Evolutionary conservation across 257 asterid species (phyloP).

Genomic region (Scutellaria galericulata): DNA sequence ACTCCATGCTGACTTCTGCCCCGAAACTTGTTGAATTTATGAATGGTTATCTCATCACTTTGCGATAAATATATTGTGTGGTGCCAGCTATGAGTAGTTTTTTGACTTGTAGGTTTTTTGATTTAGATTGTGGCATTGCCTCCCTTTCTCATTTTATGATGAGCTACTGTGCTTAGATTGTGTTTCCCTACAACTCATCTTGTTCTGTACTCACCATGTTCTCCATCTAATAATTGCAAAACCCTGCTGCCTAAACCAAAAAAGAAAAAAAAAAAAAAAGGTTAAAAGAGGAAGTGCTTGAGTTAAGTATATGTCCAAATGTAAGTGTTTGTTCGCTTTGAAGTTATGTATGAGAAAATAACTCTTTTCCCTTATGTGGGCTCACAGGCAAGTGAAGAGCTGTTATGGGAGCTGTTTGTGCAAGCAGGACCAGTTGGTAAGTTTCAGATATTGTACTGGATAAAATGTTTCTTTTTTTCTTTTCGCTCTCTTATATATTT

Average conservation of each 20-base stretch:
- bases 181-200: neutral
- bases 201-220: neutral
- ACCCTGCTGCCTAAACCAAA: neutral
- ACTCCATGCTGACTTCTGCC: neutral
- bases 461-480: neutral
- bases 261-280: neutral
- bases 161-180: conserved; percentile 5
- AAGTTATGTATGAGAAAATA: neutral
- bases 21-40: neutral
- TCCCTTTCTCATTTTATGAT: neutral
- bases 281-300: neutral
- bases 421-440: conserved; percentile 98
- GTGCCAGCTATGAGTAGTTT: neutral
- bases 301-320: neutral
- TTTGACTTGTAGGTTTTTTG: conserved; percentile 3
- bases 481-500: neutral
- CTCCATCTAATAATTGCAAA: neutral
- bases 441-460: conserved; percentile 33
- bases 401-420: conserved; percentile 91
- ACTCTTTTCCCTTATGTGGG: conserved; percentile 20
- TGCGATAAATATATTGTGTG: neutral
- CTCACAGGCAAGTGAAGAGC: conserved; percentile 82
- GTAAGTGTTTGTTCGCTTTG: neutral
- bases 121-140: neutral
- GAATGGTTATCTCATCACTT: conserved; percentile 14